Evolutionary conservation across 352 stramenopile species (phyloP), one percentile per base, ranked within the genome.

Genomic region (Aphanomyces invadans): DNA sequence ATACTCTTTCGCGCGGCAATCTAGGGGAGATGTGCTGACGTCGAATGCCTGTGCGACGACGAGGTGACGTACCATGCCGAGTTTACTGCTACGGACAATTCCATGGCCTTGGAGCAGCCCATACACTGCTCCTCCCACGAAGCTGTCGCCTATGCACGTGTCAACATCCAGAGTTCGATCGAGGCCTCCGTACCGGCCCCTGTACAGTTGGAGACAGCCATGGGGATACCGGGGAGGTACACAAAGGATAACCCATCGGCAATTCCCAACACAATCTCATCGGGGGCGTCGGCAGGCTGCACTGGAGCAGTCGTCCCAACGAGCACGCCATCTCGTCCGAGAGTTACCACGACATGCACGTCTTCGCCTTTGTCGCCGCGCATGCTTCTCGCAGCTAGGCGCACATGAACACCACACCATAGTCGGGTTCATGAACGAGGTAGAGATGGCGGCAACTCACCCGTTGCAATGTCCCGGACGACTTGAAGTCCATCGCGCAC

Each of bases 101-200:
- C 88, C 70, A 51, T 84, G 55, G 36, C 71, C 70, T 68, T 83
- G 70, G 69, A 89, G 60, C 49, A 92, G 76, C 0, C 83, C 83
- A 49, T 87, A 92, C 36, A 92, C 79, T 2, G 81, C 89, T 7
- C 83, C 83, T 12, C 81, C 83, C 28, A 92, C 83, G 63, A 92
- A 71, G 39, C 76, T 89, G 64, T 90, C 83, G 21, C 83, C 83
- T 88, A 68, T 19, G 42, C 23, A 70, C n/a, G n/a, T 1, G 21
- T 60, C 3, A n/a, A 66, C n/a, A 63, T 26, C 1, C 33, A 70
- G n/a, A 60, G 32, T 29, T 29, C 23, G 21, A n/a, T 23, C 31
- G 25, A 65, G 39, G n/a, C n/a, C n/a, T n/a, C 15, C 75, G 54
- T 77, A 88, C 80, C 80, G 26, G 81, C 83, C 39, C 83, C 83